Base-by-base conservation (phyloP, 495 filamentous ascomycete genomes). In the Podospora appendiculata region DNA sequence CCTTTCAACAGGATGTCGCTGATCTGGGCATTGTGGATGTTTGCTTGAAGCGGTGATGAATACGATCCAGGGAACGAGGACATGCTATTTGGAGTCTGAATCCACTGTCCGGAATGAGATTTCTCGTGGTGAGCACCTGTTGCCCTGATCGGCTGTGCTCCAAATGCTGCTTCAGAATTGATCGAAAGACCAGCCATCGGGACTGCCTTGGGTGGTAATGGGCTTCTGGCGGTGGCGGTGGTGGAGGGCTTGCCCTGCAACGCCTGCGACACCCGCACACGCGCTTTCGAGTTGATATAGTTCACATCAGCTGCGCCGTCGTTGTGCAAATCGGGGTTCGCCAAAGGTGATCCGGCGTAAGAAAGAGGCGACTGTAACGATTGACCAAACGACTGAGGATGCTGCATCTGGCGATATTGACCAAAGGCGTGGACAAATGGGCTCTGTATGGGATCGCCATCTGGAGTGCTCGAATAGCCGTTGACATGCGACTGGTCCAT, bases 381-480 rank as follows among this genome's bases (percentile, higher is more conserved):
- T 32, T 49, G 73, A 48, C 65, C 68, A 52, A 77, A 79, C n/a
- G 74, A 64, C 19, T 80, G 71, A 13, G 77, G 74, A 51, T 76
- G 70, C 47, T 78, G 82, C 72, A 87, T 81, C 39, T 74, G 74
- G 32, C 78, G 76, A 62, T 85, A 89, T 55, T 88, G 86, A 11
- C 79, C 75, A 70, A 89, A 92, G 59, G 79, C 84, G 45, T 88
- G 80, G 25, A 85, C 77, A 57, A 90, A 96, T 0, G 90, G 90
- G 60, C 89, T 94, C 58, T 89, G 84, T 54, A 94, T 90, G 5
- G 90, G 89, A 43, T 86, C 83, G 18, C 88, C 88, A 44, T 95
- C 90, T 8, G 90, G 90, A 3, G 89, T 95, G 58, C 85, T 85
- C 32, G 90, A 95, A 66, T 82, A 95, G 34, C 87, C 82, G 32